Evolutionary conservation across 2,329 filamentous ascomycete genomes (phyloP).

Genomic region (Cladosporium colombiae): DNA sequence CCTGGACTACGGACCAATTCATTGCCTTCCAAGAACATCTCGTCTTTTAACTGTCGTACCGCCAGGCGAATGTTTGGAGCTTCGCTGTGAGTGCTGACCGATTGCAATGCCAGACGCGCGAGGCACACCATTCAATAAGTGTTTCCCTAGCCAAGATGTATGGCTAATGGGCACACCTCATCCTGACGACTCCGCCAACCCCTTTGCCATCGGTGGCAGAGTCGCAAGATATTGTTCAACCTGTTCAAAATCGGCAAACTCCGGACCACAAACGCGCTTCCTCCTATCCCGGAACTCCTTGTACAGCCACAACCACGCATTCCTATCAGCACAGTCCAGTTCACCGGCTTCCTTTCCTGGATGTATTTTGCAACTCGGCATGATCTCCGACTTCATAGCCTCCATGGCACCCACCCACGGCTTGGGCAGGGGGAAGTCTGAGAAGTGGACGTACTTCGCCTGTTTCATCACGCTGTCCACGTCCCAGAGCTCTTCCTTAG

Average conservation of each 20-base stretch:
- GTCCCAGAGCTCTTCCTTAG: conserved; percentile 52
- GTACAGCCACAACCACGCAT: conserved; percentile 37
- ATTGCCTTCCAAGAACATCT: neutral
- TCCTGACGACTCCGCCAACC: neutral
- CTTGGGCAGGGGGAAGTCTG: conserved; percentile 70
- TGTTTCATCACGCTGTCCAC: conserved; percentile 57
- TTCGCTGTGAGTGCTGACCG: no score
- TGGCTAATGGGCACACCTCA: neutral
- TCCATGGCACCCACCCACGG: conserved; percentile 53
- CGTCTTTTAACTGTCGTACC: neutral
- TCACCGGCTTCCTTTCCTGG: neutral
- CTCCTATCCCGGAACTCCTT: conserved; percentile 33
- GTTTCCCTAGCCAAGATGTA: neutral
- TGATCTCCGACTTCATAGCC: conserved; percentile 38
- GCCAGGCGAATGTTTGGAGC: neutral
- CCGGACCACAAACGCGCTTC: conserved; percentile 18
- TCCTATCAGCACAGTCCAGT: conserved; percentile 36
- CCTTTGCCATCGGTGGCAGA: conserved; percentile 3
- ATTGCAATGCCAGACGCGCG: neutral
- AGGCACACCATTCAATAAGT: neutral
- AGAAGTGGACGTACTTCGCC: conserved; percentile 69
- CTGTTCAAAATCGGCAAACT: neutral
- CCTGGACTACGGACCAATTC: neutral
- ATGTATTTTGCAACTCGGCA: neutral
- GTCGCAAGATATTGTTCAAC: neutral